These are phyloP conservation scores for Scenedesmus sp. DNA, from an alignment of 163 green algal genomes.

Conservation along the genomic window DNA sequence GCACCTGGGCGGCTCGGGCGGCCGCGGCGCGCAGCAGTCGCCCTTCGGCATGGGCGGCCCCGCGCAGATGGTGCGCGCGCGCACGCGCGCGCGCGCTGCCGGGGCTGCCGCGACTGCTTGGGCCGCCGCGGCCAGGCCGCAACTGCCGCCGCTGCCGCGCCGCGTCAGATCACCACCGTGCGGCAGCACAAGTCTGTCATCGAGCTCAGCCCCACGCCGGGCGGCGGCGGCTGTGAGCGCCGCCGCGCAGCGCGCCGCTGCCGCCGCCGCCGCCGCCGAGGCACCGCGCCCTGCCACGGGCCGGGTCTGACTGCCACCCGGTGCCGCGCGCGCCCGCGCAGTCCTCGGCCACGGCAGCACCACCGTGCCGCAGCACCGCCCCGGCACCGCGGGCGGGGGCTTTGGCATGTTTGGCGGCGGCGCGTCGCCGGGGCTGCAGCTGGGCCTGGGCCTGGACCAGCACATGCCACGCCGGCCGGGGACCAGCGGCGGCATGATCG, in stretches of 20 bases:
- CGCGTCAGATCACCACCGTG: conserved; percentile 54
- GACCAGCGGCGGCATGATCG: conserved; percentile 10
- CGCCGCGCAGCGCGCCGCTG: neutral
- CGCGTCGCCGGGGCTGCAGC: neutral
- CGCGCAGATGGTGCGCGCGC: conserved; percentile 23
- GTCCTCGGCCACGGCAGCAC: conserved; percentile 24
- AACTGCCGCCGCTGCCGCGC: neutral
- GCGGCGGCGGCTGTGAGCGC: conserved; percentile 16
- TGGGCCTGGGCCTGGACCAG: neutral
- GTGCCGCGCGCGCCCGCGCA: neutral
- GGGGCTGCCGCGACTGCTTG: neutral
- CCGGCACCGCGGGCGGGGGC: conserved; percentile 14
- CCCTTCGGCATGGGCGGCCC: conserved; percentile 9
- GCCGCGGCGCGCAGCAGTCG: neutral
- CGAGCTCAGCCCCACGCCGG: conserved; percentile 28
- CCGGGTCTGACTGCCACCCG: neutral
- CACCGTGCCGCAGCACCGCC: neutral
- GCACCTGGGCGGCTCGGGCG: neutral
- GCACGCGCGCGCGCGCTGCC: neutral
- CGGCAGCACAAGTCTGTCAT: conserved; percentile 50
- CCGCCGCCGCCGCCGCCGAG: neutral
- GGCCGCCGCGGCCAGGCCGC: too few species aligned
- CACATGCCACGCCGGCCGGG: neutral
- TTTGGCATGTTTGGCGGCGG: conserved; percentile 28
- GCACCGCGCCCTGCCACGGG: neutral